Evolutionary conservation across 78 protist genomes (phyloP).

Genomic region (Dictyostelium brefeldianum): DNA sequence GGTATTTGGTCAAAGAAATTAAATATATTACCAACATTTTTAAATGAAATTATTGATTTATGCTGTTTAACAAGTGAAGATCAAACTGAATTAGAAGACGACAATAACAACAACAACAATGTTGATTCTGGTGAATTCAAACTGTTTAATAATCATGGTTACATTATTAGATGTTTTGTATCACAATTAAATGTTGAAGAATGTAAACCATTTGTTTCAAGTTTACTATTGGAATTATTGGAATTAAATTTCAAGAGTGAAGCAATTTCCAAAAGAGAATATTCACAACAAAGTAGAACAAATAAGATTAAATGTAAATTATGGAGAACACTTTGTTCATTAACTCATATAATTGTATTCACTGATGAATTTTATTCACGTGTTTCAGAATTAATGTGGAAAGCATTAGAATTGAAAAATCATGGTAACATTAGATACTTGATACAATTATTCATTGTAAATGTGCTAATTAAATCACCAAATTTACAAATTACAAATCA

Average conservation of each 20-base stretch:
- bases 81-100: not conserved
- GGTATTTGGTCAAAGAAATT: constrained; percentile 56
- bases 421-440: constrained; percentile 70
- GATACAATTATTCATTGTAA: constrained; percentile 65
- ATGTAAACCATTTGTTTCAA: constrained; percentile 25
- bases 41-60: constrained; percentile 54
- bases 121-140: not conserved
- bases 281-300: constrained; percentile 58
- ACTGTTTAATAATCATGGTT: constrained; percentile 65
- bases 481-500: not conserved
- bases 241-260: constrained; percentile 38
- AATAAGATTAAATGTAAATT: constrained; percentile 60
- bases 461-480: constrained; percentile 39
- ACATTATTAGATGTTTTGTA: constrained; percentile 65
- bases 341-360: constrained; percentile 27
- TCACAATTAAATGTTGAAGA: constrained; percentile 24
- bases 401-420: constrained; percentile 50
- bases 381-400: constrained; percentile 53
- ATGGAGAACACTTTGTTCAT: constrained; percentile 71
- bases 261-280: constrained; percentile 42
- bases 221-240: constrained; percentile 30
- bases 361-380: not conserved
- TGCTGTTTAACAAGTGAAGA: constrained; percentile 59
- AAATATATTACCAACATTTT: constrained; percentile 9
- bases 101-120: not conserved